phyloP scores from a whole-genome alignment of 148 eudicot genomes.

The Fallopia convolvulus region DNA sequence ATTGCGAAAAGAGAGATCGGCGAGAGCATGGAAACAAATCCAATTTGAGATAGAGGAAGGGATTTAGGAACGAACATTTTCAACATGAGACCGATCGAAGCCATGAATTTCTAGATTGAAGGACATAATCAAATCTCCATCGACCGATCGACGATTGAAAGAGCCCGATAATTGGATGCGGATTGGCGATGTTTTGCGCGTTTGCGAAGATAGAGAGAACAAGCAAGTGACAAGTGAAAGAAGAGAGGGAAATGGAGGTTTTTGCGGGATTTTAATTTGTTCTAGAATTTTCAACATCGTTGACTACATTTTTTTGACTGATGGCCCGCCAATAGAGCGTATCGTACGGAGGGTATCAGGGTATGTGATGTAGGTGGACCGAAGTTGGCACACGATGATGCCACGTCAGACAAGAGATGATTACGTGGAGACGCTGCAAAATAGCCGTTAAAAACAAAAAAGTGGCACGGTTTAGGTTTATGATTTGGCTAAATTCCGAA shows the following conservation, averaged over 20 bases:
- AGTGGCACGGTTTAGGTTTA: too few relatives aligned
- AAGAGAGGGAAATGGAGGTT: neutral
- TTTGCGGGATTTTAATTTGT: neutral
- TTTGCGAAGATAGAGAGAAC: neutral
- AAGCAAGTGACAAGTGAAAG: neutral
- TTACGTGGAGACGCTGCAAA: too few relatives aligned
- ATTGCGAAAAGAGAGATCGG: neutral
- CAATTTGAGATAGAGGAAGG: neutral
- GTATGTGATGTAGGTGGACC: neutral
- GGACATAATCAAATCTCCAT: too few relatives aligned
- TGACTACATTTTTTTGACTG: neutral
- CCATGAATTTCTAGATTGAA: slow-evolving; percentile 23
- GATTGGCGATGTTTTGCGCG: neutral
- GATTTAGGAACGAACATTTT: slow-evolving; percentile 46
- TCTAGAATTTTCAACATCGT: neutral
- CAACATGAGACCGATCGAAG: slow-evolving; percentile 53
- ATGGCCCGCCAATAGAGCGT: neutral
- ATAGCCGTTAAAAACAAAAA: too few relatives aligned
- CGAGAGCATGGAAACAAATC: too few relatives aligned
- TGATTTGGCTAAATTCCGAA: too few relatives aligned
- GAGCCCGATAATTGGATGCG: neutral
- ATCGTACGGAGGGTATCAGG: neutral
- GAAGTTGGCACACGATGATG: neutral
- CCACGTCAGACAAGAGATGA: neutral
- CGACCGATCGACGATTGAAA: neutral